Percentiles rank a stretch among this genome's conserved stretches.
Conservation (phyloP, 2,329 filamentous ascomycete genomes). For the Coniochaeta sp. region DNA sequence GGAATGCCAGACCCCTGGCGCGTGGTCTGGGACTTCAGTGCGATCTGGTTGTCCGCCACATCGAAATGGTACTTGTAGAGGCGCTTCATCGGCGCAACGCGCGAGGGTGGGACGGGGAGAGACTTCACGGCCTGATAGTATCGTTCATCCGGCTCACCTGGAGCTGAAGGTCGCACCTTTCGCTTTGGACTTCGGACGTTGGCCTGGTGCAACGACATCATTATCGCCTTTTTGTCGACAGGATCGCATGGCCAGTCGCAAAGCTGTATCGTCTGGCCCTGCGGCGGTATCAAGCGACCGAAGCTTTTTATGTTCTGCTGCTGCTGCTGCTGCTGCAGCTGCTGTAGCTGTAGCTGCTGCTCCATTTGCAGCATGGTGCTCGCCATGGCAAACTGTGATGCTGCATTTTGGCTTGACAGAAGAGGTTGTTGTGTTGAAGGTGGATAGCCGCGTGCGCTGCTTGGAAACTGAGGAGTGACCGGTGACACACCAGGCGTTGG, state of each 20-base stretch:
- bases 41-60: conserved; percentile 12
- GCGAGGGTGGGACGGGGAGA: conserved; percentile 39
- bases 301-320: neutral
- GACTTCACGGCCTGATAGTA: conserved; percentile 51
- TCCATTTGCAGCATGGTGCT: neutral
- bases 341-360: neutral
- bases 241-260: conserved; percentile 32
- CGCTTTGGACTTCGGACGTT: conserved; percentile 39
- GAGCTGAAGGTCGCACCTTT: conserved; percentile 16
- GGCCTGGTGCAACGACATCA: conserved; percentile 38
- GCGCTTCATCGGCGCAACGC: conserved; percentile 22
- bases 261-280: conserved; percentile 10
- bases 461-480: neutral
- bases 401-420: no score
- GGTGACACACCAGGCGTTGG: neutral
- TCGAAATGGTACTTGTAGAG: conserved; percentile 39
- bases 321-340: neutral
- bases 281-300: neutral
- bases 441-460: neutral
- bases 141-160: conserved; percentile 17
- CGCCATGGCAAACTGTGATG: no score
- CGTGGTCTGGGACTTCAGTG: conserved; percentile 20
- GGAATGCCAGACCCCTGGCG: conserved; percentile 16
- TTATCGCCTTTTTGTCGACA: conserved; percentile 31
- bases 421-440: neutral